Evolutionary conservation across 192 early-diverging fungal genomes (phyloP).

Genomic region (Umbelopsis sp.): DNA sequence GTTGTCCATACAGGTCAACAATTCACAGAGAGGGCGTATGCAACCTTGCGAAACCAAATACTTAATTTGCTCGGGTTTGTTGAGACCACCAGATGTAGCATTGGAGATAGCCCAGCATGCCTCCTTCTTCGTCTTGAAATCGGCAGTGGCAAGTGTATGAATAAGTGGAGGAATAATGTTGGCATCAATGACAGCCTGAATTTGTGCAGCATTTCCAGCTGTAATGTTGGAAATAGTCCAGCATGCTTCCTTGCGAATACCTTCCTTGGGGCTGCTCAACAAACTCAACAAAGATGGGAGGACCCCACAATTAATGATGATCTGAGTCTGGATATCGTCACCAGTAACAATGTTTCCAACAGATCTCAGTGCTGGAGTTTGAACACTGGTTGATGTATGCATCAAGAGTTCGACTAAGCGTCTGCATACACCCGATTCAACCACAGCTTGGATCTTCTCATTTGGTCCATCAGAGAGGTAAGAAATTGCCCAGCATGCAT

Average conservation of each 20-base stretch:
- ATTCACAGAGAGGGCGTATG: conserved; percentile 95
- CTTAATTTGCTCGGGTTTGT: conserved; percentile 91
- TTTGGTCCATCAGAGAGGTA: conserved; percentile 97
- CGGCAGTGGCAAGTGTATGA: conserved; percentile 81
- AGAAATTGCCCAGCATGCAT: conserved; percentile 99
- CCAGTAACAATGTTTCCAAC: conserved; percentile 99
- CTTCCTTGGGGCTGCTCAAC: conserved; percentile 88
- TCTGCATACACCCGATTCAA: conserved; percentile 92
- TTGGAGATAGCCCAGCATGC: conserved; percentile 99
- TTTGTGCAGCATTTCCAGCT: conserved; percentile 91
- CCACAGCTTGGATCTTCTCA: conserved; percentile 98
- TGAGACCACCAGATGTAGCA: conserved; percentile 92
- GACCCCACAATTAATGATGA: conserved; percentile 89
- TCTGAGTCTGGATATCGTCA: conserved; percentile 96
- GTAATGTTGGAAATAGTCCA: conserved; percentile 99
- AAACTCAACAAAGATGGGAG: conserved; percentile 81
- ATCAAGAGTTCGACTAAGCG: conserved; percentile 92
- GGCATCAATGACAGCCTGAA: conserved; percentile 94
- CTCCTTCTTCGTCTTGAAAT: conserved; percentile 99
- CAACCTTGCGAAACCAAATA: conserved; percentile 91
- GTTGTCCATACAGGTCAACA: conserved; percentile 88
- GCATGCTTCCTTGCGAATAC: conserved; percentile 98
- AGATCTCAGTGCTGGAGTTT: conserved; percentile 96
- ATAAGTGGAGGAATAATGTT: conserved; percentile 93
- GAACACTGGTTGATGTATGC: conserved; percentile 86